A percentile compares a stretch with the other conserved stretches of the same genome.
phyloP scores from a whole-genome alignment of 768 basidiomycete genomes.

The Nidula microcarpa region DNA sequence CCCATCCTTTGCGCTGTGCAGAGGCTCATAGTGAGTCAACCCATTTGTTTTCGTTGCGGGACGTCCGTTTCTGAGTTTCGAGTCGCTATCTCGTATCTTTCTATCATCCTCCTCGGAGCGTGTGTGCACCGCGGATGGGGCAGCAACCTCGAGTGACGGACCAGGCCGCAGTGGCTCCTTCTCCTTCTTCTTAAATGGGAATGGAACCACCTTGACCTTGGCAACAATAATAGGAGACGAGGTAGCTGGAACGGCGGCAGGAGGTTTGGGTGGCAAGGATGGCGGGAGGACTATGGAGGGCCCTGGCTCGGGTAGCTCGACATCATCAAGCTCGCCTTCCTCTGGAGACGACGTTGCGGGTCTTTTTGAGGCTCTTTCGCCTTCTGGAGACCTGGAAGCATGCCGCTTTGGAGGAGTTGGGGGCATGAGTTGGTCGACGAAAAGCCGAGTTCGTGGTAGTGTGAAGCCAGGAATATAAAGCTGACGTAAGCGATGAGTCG shows the following conservation, averaged over 20 bases:
- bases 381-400: constrained; percentile 50
- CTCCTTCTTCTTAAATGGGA: constrained; percentile 69
- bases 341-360: constrained; percentile 67
- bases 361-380: constrained; percentile 52
- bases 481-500: not conserved
- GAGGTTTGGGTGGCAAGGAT: constrained; percentile 31
- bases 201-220: constrained; percentile 57
- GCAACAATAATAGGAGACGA: not conserved
- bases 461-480: not conserved
- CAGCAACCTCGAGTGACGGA: constrained; percentile 16
- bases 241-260: constrained; percentile 5
- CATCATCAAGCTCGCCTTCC: constrained; percentile 80
- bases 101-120: constrained; percentile 44
- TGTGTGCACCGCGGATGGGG: constrained; percentile 26
- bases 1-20: too few relatives aligned
- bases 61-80: constrained; percentile 16
- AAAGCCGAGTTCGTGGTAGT: not conserved
- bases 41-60: constrained; percentile 1
- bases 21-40: constrained; percentile 41
- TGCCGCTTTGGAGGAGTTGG: constrained; percentile 47
- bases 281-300: constrained; percentile 21
- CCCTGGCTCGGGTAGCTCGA: constrained; percentile 11
- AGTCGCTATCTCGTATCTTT: constrained; percentile 32
- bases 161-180: constrained; percentile 17
- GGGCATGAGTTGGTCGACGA: constrained; percentile 14